A percentile compares a stretch with the other conserved stretches of the same genome.
phyloP scores from a whole-genome alignment of 345 rosid genomes.

The Rhizophora mangle region DNA sequence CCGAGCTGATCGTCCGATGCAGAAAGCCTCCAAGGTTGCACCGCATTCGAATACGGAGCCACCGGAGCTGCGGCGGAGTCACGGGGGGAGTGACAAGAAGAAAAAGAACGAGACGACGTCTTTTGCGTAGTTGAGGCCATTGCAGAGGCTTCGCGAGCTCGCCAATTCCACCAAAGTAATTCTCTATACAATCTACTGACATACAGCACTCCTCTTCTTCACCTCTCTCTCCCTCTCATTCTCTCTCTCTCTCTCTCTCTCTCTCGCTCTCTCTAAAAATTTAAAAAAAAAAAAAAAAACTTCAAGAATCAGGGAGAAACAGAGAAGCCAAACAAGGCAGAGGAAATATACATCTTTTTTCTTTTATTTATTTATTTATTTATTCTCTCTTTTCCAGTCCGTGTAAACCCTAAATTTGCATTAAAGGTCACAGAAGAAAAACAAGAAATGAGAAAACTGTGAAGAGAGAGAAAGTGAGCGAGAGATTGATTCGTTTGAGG shows the following conservation, averaged over 20 bases:
- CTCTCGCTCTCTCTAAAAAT: neutral
- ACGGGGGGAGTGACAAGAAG: conserved; percentile 15
- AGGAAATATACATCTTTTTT: neutral
- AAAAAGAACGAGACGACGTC: conserved; percentile 51
- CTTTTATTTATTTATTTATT: neutral
- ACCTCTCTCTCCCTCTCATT: neutral
- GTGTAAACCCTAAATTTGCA: too few relatives aligned
- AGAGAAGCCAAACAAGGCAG: too few relatives aligned
- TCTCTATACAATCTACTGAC: conserved; percentile 75
- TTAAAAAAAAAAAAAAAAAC: neutral
- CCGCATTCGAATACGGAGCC: conserved; percentile 31
- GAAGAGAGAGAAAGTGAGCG: neutral
- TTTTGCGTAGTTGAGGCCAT: conserved; percentile 94
- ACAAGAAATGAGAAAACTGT: too few relatives aligned
- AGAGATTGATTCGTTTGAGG: neutral
- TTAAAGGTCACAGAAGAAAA: neutral
- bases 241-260: neutral
- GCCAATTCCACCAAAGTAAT: conserved; percentile 72
- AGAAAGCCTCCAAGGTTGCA: conserved; percentile 37
- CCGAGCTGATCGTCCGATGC: conserved; percentile 37
- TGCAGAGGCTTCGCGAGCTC: conserved; percentile 79
- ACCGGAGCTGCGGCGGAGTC: conserved; percentile 22
- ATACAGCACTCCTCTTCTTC: conserved; percentile 61
- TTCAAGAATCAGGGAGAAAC: neutral
- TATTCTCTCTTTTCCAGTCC: neutral